Evolutionary conservation across 2,329 filamentous ascomycete genomes (phyloP).

Genomic region (Calycina marina): DNA sequence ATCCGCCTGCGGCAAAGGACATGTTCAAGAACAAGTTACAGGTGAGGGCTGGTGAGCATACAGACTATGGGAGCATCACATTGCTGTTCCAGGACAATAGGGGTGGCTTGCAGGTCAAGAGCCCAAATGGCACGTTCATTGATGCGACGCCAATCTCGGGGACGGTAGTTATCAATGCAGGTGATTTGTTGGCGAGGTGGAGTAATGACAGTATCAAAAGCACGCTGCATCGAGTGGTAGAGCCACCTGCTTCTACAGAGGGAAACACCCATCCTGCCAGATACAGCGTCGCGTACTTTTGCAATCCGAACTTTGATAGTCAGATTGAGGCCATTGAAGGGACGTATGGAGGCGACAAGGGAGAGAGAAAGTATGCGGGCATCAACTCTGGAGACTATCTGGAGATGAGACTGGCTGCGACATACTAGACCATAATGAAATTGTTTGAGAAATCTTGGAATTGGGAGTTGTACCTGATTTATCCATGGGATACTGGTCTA

Average conservation of each 20-base stretch:
- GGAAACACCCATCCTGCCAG: slow-evolving; percentile 51
- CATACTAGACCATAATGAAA: slow-evolving; percentile 35
- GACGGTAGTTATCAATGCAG: slow-evolving; percentile 79
- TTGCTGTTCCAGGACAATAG: slow-evolving; percentile 38
- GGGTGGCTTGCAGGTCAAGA: slow-evolving; percentile 40
- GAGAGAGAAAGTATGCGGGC: slow-evolving; percentile 63
- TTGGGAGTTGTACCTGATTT: not conserved
- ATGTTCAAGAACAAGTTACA: slow-evolving; percentile 35
- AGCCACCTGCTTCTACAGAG: slow-evolving; percentile 50
- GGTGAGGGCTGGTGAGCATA: slow-evolving; percentile 36
- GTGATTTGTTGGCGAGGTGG: slow-evolving; percentile 76
- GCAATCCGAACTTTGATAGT: slow-evolving; percentile 50
- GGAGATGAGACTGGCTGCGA: slow-evolving; percentile 61
- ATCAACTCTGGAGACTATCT: slow-evolving; percentile 75
- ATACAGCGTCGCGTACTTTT: slow-evolving; percentile 80
- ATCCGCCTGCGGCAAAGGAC: slow-evolving; percentile 32
- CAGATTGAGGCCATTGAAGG: slow-evolving; percentile 52
- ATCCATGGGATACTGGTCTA: not conserved
- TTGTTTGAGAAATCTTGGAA: not conserved
- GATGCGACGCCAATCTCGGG: slow-evolving; percentile 70
- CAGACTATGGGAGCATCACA: slow-evolving; percentile 37
- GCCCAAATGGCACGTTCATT: slow-evolving; percentile 63
- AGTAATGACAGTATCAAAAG: slow-evolving; percentile 85
- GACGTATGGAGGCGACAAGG: slow-evolving; percentile 39
- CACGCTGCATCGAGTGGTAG: slow-evolving; percentile 79